These are phyloP conservation scores for Tolypocladium tropicale DNA, from an alignment of 2,329 filamentous ascomycete genomes.

Conservation along the genomic window DNA sequence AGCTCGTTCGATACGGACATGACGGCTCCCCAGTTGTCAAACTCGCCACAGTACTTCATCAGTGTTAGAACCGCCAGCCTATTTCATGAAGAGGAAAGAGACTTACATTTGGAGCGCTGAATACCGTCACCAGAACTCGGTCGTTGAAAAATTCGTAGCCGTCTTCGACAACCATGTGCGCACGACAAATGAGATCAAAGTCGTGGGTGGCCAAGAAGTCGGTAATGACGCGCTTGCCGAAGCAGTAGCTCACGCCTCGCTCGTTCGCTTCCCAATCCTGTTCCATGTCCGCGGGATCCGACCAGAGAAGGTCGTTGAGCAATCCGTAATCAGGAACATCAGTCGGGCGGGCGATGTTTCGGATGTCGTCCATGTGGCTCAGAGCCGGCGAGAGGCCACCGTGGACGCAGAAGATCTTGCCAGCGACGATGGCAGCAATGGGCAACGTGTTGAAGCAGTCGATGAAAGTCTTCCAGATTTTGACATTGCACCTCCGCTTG, in stretches of 20 bases:
- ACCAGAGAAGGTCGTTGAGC: conserved; percentile 92
- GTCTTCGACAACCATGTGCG: conserved; percentile 98
- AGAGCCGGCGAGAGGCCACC: conserved; percentile 87
- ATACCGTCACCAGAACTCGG: conserved; percentile 88
- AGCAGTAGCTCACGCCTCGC: conserved; percentile 93
- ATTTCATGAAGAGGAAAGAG: neutral
- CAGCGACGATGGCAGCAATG: conserved; percentile 91
- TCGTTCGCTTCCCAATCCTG: conserved; percentile 98
- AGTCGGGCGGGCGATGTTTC: conserved; percentile 88
- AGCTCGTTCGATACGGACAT: conserved; percentile 95
- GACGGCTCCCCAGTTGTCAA: conserved; percentile 97
- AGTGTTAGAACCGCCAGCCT: conserved; percentile 14
- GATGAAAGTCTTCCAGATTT: conserved; percentile 96
- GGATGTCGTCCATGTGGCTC: conserved; percentile 96
- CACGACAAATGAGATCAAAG: conserved; percentile 92
- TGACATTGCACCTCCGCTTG: conserved; percentile 91
- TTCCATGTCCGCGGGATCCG: conserved; percentile 96
- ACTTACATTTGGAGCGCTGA: conserved; percentile 92
- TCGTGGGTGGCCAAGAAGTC: conserved; percentile 92
- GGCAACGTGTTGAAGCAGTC: conserved; percentile 94
- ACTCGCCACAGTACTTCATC: conserved; percentile 86
- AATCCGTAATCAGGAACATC: conserved; percentile 96
- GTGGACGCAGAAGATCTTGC: conserved; percentile 97
- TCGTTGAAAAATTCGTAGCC: conserved; percentile 99
- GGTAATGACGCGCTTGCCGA: conserved; percentile 95